Evolutionary conservation across 2,329 filamentous ascomycete species (phyloP).

Genomic region (Nothomitra cinnamomea): DNA sequence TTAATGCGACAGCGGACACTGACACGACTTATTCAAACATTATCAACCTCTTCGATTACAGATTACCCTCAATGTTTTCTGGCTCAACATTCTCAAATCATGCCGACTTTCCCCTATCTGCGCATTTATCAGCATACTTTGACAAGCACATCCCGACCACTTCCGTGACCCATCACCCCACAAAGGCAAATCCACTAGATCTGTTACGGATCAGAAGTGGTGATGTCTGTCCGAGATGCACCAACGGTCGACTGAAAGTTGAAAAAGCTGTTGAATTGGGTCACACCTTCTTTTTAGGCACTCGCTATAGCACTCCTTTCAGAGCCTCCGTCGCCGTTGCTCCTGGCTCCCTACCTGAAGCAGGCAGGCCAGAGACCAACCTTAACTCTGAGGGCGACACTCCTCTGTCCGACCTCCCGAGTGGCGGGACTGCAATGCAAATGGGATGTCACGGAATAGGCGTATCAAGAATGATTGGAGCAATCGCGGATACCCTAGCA

Average conservation of each 20-base stretch:
- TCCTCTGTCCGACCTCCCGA: constrained; percentile 3
- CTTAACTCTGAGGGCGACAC: neutral
- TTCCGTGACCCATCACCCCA: constrained; percentile 16
- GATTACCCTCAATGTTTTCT: constrained; percentile 13
- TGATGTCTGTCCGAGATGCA: constrained; percentile 58
- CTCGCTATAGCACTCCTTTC: constrained; percentile 67
- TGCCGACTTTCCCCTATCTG: neutral
- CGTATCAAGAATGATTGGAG: constrained; percentile 75
- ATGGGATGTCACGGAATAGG: constrained; percentile 98
- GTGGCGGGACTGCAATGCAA: constrained; percentile 41
- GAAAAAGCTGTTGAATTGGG: constrained; percentile 74
- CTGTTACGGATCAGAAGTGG: constrained; percentile 48
- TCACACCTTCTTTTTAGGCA: constrained; percentile 88
- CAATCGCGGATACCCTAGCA: constrained; percentile 59
- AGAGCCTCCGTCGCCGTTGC: constrained; percentile 26
- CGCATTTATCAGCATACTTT: constrained; percentile 10
- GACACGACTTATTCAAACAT: constrained; percentile 10
- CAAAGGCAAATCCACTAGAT: constrained; percentile 33
- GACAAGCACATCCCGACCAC: constrained; percentile 4
- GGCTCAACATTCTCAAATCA: constrained; percentile 1
- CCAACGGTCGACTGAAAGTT: constrained; percentile 41
- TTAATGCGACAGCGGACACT: neutral
- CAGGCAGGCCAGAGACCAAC: constrained; percentile 10
- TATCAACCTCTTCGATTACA: constrained; percentile 24
- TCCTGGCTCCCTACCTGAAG: neutral